phyloP scores from a whole-genome alignment of 2,329 filamentous ascomycete species.

The Monilinia vaccinii-corymbosi region DNA sequence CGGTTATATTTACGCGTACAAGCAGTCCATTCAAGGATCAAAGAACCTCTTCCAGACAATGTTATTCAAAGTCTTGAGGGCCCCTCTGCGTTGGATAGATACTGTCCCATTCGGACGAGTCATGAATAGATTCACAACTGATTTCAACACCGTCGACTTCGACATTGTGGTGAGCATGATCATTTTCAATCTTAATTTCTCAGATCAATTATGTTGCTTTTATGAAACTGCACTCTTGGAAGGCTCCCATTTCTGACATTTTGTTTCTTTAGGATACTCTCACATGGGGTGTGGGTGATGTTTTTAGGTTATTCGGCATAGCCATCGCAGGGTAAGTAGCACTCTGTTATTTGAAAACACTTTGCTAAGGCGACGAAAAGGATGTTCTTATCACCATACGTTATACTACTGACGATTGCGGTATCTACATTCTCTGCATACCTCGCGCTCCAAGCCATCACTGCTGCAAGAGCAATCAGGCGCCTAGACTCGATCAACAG shows the following conservation, averaged over 20 bases:
- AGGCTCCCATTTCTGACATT: not conserved
- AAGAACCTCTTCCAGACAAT: slow-evolving; percentile 55
- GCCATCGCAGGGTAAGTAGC: slow-evolving; percentile 42
- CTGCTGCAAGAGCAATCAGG: slow-evolving; percentile 59
- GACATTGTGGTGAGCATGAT: slow-evolving; percentile 2
- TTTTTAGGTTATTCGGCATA: slow-evolving; percentile 42
- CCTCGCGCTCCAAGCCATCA: slow-evolving; percentile 35
- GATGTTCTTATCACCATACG: slow-evolving; percentile 46
- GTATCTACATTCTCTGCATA: not conserved
- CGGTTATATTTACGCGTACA: slow-evolving; percentile 52
- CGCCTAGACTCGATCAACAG: slow-evolving; percentile 66
- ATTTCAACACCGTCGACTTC: slow-evolving; percentile 39
- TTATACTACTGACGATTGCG: slow-evolving; percentile 38
- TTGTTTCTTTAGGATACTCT: not conserved
- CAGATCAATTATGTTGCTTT: not conserved
- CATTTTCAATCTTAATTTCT: not conserved
- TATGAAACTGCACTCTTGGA: too few relatives aligned
- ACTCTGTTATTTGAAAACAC: not conserved
- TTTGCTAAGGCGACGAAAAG: not conserved
- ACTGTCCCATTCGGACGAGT: slow-evolving; percentile 66
- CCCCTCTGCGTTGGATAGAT: slow-evolving; percentile 67
- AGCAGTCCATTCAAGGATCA: slow-evolving; percentile 57
- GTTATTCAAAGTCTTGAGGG: slow-evolving; percentile 55
- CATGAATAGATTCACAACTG: slow-evolving; percentile 65
- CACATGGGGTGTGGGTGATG: not conserved